Percentiles rank a stretch among this genome's conserved stretches.
These are phyloP conservation scores for Chlorociboria aeruginascens DNA, from an alignment of 495 filamentous ascomycete species.

Conservation along the genomic window DNA sequence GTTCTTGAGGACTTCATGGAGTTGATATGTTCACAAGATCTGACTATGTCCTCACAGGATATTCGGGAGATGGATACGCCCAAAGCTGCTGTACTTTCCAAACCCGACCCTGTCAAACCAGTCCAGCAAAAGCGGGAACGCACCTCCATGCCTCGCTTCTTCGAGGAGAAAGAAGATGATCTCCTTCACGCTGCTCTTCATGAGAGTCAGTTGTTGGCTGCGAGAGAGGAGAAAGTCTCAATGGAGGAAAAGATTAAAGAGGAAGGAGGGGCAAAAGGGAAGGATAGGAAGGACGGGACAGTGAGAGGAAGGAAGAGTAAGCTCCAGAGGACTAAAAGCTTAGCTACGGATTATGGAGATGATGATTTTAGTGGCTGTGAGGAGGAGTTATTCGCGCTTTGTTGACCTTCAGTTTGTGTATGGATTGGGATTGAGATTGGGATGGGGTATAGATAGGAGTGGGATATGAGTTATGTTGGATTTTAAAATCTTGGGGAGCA, in stretches of 20 bases:
- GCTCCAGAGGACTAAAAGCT: conserved; percentile 1
- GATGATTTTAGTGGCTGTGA: conserved; percentile 10
- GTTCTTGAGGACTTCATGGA: conserved; percentile 10
- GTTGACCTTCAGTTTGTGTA: not conserved
- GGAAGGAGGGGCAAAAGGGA: not conserved
- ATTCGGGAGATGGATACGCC: conserved; percentile 29
- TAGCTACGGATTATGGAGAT: conserved; percentile 17
- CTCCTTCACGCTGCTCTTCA: conserved; percentile 11
- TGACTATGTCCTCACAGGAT: conserved; percentile 34
- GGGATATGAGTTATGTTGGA: no score
- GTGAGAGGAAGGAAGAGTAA: not conserved
- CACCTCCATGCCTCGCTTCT: conserved; percentile 8
- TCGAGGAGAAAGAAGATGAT: conserved; percentile 20
- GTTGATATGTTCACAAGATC: conserved; percentile 34
- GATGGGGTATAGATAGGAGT: no score
- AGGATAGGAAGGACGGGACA: not conserved
- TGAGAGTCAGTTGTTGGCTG: conserved; percentile 7
- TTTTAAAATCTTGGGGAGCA: no score
- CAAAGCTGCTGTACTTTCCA: conserved; percentile 6
- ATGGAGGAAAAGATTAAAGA: not conserved
- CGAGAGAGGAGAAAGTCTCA: not conserved
- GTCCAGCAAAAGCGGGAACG: not conserved
- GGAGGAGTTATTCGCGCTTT: conserved; percentile 6
- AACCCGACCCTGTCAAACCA: conserved; percentile 1
- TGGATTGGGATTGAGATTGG: not conserved